These are phyloP conservation scores for Thuidium tamariscinum DNA, from an alignment of 225 moss, liverwort and hornwort species.

Conservation along the genomic window DNA sequence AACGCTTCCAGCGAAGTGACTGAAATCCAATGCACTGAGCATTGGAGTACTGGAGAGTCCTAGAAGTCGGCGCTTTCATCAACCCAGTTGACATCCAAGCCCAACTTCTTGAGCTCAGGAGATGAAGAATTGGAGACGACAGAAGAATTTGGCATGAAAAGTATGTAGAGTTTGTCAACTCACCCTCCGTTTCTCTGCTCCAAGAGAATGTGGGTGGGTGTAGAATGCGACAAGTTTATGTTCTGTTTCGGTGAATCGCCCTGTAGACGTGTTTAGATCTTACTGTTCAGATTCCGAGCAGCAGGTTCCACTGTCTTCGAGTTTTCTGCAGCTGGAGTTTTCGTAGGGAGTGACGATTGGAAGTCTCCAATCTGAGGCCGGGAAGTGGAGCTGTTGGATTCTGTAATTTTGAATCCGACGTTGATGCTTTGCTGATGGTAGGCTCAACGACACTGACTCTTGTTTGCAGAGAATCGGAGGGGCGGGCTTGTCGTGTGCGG, in stretches of 20 bases:
- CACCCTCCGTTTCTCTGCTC: neutral
- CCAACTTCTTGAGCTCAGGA: neutral
- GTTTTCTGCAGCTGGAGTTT: neutral
- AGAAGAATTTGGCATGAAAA: neutral
- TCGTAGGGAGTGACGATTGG: conserved; percentile 3
- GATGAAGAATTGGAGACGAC: neutral
- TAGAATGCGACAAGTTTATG: neutral
- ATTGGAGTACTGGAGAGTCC: neutral
- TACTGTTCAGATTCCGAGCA: neutral
- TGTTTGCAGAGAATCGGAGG: neutral
- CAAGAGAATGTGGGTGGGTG: no score
- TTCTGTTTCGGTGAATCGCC: neutral
- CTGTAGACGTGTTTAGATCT: neutral
- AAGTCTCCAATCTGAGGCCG: neutral
- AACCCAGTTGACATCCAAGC: neutral
- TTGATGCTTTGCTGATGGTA: neutral
- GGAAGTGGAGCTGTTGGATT: neutral
- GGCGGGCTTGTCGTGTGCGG: neutral
- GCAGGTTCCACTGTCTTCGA: neutral
- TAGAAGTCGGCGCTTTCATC: neutral
- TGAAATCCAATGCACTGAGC: neutral
- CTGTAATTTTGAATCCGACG: neutral
- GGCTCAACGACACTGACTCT: neutral
- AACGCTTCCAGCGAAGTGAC: neutral
- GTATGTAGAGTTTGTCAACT: neutral